These are phyloP conservation scores for Handroanthus guayacan DNA, from an alignment of 257 asterid species.

Conservation along the genomic window DNA sequence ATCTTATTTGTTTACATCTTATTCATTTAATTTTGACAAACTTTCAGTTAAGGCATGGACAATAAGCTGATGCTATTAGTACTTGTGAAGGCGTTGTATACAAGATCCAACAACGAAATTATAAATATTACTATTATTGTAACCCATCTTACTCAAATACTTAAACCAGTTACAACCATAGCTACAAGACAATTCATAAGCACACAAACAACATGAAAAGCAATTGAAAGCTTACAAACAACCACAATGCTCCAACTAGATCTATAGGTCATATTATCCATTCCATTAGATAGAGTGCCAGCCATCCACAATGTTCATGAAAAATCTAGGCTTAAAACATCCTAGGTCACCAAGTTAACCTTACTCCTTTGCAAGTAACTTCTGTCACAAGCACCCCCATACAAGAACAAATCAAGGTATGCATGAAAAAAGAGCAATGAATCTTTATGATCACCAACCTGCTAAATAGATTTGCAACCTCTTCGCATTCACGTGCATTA, in stretches of 20 bases:
- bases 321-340: conserved; percentile 11
- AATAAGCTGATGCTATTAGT: conserved; percentile 24
- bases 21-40: not conserved
- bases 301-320: not conserved
- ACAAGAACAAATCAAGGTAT: conserved; percentile 6
- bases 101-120: not conserved
- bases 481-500: conserved; percentile 88
- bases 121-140: not conserved
- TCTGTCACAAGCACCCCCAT: not conserved
- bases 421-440: conserved; percentile 1
- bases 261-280: not conserved
- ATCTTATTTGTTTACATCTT: conserved; percentile 9
- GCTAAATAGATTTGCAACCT: conserved; percentile 80
- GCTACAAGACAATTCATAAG: conserved; percentile 3
- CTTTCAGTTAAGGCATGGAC: not conserved
- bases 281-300: not conserved
- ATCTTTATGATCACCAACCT: conserved; percentile 52
- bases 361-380: not conserved
- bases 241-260: not conserved
- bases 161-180: conserved; percentile 1
- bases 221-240: not conserved
- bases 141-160: not conserved
- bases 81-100: not conserved
- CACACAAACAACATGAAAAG: conserved; percentile 7
- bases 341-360: conserved; percentile 18